Conservation (phyloP, 345 rosid genomes). For the Syzygium aqueum region DNA sequence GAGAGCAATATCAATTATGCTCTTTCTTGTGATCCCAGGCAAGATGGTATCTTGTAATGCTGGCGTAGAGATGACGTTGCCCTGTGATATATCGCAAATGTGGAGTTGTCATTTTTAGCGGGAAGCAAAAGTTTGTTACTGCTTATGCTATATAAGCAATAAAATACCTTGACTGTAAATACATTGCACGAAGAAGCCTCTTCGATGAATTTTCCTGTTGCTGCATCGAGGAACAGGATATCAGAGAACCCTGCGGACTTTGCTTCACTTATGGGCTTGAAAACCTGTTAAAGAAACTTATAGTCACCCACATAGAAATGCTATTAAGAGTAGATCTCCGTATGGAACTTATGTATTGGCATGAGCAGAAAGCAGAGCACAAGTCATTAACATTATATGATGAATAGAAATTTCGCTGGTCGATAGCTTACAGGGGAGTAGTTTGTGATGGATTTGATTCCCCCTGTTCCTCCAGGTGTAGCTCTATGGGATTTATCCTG, state of each 20-base stretch:
- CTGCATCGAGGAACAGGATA: slow-evolving; percentile 22
- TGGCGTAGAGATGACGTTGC: slow-evolving; percentile 15
- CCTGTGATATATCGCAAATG: neutral
- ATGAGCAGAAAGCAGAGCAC: neutral
- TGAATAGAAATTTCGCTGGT: neutral
- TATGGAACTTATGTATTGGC: neutral
- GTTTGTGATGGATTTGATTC: slow-evolving; percentile 20
- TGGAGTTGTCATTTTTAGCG: neutral
- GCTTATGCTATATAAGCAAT: neutral
- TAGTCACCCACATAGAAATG: neutral
- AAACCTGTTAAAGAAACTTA: slow-evolving; percentile 4
- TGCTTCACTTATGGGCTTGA: slow-evolving; percentile 11
- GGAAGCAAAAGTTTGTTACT: neutral
- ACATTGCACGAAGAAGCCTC: slow-evolving; percentile 30
- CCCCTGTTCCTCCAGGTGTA: slow-evolving; percentile 21
- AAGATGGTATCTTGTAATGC: slow-evolving; percentile 13
- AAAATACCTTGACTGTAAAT: slow-evolving; percentile 17
- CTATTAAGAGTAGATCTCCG: neutral
- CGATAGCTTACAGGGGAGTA: slow-evolving; percentile 11
- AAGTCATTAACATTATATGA: neutral
- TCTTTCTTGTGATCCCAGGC: slow-evolving; percentile 25
- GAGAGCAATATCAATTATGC: slow-evolving; percentile 14
- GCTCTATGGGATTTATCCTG: slow-evolving; percentile 16
- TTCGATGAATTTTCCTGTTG: slow-evolving; percentile 16
- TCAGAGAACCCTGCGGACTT: slow-evolving; percentile 19